phyloP scores from a whole-genome alignment of 2,329 filamentous ascomycete species.

The Fusarium bactridioides region DNA sequence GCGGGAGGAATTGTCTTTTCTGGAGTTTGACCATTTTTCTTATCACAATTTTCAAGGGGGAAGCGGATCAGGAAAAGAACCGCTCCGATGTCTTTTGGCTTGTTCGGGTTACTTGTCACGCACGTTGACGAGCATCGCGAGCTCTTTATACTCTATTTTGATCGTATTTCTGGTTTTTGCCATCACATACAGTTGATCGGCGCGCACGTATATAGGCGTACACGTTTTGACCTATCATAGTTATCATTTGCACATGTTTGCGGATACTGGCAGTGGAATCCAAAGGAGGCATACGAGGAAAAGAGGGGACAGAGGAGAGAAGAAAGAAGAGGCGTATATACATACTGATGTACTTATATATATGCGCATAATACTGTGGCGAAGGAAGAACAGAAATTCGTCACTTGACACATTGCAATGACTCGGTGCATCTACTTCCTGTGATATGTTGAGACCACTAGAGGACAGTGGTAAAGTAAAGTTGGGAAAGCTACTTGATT shows the following conservation, averaged over 20 bases:
- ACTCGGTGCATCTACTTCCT: no score
- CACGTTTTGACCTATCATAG: slow-evolving; percentile 19
- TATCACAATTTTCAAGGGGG: slow-evolving; percentile 1
- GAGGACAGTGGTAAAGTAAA: no score
- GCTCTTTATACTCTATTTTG: background rate
- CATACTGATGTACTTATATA: slow-evolving; percentile 34
- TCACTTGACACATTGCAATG: background rate
- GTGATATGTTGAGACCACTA: background rate
- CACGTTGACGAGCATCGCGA: background rate
- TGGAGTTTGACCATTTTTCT: slow-evolving; percentile 22
- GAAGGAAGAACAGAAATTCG: slow-evolving; percentile 27
- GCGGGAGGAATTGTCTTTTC: slow-evolving; percentile 21
- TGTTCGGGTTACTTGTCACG: background rate
- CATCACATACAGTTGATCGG: slow-evolving; percentile 2
- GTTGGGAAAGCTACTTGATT: background rate
- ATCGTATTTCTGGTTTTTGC: background rate
- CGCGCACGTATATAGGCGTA: slow-evolving; percentile 15
- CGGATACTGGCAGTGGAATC: background rate
- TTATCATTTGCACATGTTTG: background rate
- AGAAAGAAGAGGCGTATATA: slow-evolving; percentile 14
- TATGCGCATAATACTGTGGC: slow-evolving; percentile 31
- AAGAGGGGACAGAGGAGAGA: background rate
- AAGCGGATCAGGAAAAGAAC: slow-evolving; percentile 14
- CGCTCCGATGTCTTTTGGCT: slow-evolving; percentile 11
- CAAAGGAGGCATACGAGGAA: background rate